A percentile compares a stretch with the other conserved stretches of the same genome.
Conservation (phyloP, 768 basidiomycete genomes). For the Suillus occidentalis region DNA sequence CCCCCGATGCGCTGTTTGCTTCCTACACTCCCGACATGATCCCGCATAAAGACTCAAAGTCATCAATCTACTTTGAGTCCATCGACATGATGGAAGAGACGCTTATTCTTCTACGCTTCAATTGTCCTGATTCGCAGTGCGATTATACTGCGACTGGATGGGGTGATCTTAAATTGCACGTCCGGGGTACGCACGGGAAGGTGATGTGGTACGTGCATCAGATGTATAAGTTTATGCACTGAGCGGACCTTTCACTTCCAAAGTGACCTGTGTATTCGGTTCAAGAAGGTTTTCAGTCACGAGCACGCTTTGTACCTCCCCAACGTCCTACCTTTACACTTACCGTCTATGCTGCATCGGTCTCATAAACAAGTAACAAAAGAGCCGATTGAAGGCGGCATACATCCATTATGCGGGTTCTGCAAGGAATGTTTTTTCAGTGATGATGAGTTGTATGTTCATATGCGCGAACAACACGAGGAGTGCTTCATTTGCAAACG, state of each 20-base stretch:
- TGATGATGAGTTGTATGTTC: constrained; percentile 90
- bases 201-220: constrained; percentile 66
- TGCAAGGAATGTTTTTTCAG: constrained; percentile 92
- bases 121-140: constrained; percentile 86
- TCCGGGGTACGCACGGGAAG: constrained; percentile 69
- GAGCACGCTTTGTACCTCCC: constrained; percentile 86
- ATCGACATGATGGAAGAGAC: constrained; percentile 95
- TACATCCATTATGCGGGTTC: constrained; percentile 83
- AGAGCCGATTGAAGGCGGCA: constrained; percentile 66
- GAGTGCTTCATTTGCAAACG: constrained; percentile 95
- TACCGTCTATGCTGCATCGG: constrained; percentile 65
- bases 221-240: background rate
- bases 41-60: constrained; percentile 66
- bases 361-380: constrained; percentile 41
- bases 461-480: constrained; percentile 93
- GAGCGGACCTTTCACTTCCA: background rate
- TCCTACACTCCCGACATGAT: constrained; percentile 56
- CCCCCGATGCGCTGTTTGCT: constrained; percentile 59
- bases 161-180: constrained; percentile 87
- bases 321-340: constrained; percentile 62
- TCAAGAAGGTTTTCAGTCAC: constrained; percentile 94
- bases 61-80: constrained; percentile 85
- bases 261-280: constrained; percentile 84
- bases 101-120: constrained; percentile 87
- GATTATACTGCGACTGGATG: constrained; percentile 84